Evolutionary conservation across 2,329 filamentous ascomycete species (phyloP).

Genomic region (Paraphaeosphaeria minitans): DNA sequence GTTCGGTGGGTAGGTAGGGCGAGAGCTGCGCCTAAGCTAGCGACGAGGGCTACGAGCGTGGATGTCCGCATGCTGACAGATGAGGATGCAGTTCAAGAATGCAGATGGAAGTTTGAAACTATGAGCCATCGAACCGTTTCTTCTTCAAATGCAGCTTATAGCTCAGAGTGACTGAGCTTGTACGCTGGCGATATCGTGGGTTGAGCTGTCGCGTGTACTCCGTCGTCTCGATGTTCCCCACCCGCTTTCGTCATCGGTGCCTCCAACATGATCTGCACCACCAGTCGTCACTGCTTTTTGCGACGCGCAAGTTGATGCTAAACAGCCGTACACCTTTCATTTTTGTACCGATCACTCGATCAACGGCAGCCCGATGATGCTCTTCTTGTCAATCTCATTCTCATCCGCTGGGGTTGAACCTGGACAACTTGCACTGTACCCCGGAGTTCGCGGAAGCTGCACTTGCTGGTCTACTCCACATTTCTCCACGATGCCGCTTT

Average conservation of each 20-base stretch:
- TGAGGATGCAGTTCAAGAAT: background rate
- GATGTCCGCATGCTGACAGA: constrained; percentile 23
- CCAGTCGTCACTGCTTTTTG: background rate
- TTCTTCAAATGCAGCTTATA: background rate
- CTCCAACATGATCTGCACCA: constrained; percentile 25
- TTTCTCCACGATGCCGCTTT: constrained; percentile 2
- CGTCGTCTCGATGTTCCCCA: constrained; percentile 16
- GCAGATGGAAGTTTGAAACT: background rate
- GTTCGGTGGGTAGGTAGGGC: constrained; percentile 39
- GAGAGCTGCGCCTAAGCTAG: constrained; percentile 18
- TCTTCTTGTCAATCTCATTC: too few species aligned
- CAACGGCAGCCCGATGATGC: background rate
- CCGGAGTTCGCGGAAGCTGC: background rate
- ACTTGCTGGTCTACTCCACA: constrained; percentile 1
- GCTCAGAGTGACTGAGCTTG: background rate
- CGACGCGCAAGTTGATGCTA: background rate
- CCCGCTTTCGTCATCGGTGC: constrained; percentile 34
- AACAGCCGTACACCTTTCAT: background rate
- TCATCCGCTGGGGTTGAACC: too few species aligned
- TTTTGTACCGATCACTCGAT: background rate
- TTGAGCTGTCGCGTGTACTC: constrained; percentile 22
- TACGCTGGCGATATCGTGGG: background rate
- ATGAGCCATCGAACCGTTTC: background rate
- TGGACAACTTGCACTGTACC: background rate
- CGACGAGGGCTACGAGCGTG: constrained; percentile 11